phyloP scores from a whole-genome alignment of 441 rosid genomes.

The Populus hybrid region DNA sequence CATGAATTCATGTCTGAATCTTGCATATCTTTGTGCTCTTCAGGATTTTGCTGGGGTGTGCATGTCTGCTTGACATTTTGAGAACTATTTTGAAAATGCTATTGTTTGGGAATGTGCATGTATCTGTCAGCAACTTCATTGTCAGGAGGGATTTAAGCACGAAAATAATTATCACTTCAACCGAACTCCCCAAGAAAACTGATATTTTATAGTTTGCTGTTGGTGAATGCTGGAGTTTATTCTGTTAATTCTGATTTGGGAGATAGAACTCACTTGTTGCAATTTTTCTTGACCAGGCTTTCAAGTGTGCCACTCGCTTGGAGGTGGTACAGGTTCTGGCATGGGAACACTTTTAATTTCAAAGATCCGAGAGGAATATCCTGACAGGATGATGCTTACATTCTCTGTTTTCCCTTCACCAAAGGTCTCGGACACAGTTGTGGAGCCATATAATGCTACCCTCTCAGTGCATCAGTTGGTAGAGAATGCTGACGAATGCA shows the following conservation, averaged over 20 bases:
- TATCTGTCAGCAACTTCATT: not conserved
- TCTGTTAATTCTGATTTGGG: slow-evolving; percentile 1
- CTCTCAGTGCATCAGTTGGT: too few relatives aligned
- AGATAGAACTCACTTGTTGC: slow-evolving; percentile 6
- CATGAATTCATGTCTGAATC: not conserved
- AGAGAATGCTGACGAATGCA: too few relatives aligned
- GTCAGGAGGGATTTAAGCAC: not conserved
- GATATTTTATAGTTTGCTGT: not conserved
- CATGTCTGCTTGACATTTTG: not conserved
- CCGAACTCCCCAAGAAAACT: not conserved
- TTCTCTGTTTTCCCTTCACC: slow-evolving; percentile 56
- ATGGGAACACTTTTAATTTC: slow-evolving; percentile 91
- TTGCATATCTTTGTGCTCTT: not conserved
- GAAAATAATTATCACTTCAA: not conserved
- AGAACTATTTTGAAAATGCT: not conserved
- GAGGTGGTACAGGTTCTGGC: slow-evolving; percentile 63
- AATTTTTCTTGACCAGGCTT: slow-evolving; percentile 48
- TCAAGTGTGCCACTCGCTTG: slow-evolving; percentile 62
- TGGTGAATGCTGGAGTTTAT: not conserved
- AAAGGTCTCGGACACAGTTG: too few relatives aligned
- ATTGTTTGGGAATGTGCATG: not conserved
- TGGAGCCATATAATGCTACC: too few relatives aligned
- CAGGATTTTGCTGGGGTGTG: not conserved
- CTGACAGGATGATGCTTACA: slow-evolving; percentile 89
- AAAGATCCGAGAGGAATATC: slow-evolving; percentile 74